Evolutionary conservation across 257 asterid species (phyloP).

Genomic region (Solanum piurae): DNA sequence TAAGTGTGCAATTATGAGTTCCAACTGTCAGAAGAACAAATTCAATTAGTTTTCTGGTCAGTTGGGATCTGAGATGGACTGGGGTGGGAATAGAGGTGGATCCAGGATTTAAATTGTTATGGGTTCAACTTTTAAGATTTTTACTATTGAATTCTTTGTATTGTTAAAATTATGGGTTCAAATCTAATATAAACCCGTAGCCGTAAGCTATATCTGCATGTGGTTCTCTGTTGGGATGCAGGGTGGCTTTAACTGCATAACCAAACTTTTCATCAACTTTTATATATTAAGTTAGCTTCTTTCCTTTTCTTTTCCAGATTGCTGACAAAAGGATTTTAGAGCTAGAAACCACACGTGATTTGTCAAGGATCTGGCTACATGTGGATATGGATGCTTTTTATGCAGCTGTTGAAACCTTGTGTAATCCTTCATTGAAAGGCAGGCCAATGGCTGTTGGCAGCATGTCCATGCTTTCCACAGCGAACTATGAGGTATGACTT

Average conservation of each 20-base stretch:
- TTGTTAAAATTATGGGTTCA: neutral
- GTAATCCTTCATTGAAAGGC: constrained; percentile 61
- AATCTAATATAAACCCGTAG: neutral
- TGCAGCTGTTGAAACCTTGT: constrained; percentile 85
- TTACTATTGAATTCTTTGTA: neutral
- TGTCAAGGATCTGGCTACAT: constrained; percentile 85
- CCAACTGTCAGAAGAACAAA: neutral
- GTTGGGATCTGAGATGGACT: neutral
- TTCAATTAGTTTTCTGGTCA: neutral
- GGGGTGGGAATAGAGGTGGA: neutral
- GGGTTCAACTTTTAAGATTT: neutral
- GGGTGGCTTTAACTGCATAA: neutral
- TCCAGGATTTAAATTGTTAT: neutral
- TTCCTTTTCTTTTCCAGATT: constrained; percentile 22
- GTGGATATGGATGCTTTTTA: constrained; percentile 99
- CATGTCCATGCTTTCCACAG: constrained; percentile 94
- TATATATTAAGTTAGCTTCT: neutral
- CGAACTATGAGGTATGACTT: constrained; percentile 82
- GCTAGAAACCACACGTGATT: constrained; percentile 72
- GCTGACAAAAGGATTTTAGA: constrained; percentile 65
- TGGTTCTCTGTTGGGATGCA: neutral
- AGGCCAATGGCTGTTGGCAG: constrained; percentile 97
- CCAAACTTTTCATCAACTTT: neutral
- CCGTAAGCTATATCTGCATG: neutral
- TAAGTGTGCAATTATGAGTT: neutral